Conservation (phyloP, 805 yeast genomes). For the Metschnikowia hibisci region DNA sequence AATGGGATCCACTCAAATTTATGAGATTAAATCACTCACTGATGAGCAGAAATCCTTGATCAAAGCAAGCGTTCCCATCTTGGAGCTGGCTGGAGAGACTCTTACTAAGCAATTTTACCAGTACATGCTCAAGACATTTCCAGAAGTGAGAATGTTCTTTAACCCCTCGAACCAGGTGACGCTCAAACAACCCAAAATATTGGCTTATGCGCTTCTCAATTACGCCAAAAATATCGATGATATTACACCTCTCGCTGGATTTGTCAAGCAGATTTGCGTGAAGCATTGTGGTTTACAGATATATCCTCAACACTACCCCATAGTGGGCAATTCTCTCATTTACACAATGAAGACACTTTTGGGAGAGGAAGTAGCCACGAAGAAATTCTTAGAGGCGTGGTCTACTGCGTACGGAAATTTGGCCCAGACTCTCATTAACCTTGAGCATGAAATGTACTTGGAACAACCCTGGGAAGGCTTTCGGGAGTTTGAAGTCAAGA, state of each 20-base stretch:
- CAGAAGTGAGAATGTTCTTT: constrained; percentile 57
- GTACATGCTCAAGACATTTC: constrained; percentile 50
- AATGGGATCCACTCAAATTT: constrained; percentile 14
- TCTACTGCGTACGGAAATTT: constrained; percentile 58
- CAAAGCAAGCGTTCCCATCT: constrained; percentile 51
- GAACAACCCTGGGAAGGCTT: constrained; percentile 53
- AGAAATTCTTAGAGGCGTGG: constrained; percentile 61
- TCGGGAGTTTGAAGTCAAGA: constrained; percentile 46
- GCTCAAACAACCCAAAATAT: constrained; percentile 57
- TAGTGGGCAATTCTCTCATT: constrained; percentile 58
- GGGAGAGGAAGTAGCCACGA: constrained; percentile 52
- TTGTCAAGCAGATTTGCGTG: constrained; percentile 56
- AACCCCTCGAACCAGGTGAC: constrained; percentile 54
- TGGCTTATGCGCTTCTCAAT: constrained; percentile 57
- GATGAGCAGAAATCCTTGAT: constrained; percentile 30
- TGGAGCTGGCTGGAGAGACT: constrained; percentile 51
- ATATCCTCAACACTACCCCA: constrained; percentile 59
- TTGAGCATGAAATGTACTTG: constrained; percentile 48
- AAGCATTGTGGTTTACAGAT: constrained; percentile 67
- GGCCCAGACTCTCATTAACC: constrained; percentile 56
- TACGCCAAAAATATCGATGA: constrained; percentile 65
- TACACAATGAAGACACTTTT: constrained; percentile 51
- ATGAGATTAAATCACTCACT: constrained; percentile 27
- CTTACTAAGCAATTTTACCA: constrained; percentile 54
- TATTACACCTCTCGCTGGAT: constrained; percentile 46